phyloP scores from a whole-genome alignment of 768 basidiomycete species.

The Clitopilus hobsonii region DNA sequence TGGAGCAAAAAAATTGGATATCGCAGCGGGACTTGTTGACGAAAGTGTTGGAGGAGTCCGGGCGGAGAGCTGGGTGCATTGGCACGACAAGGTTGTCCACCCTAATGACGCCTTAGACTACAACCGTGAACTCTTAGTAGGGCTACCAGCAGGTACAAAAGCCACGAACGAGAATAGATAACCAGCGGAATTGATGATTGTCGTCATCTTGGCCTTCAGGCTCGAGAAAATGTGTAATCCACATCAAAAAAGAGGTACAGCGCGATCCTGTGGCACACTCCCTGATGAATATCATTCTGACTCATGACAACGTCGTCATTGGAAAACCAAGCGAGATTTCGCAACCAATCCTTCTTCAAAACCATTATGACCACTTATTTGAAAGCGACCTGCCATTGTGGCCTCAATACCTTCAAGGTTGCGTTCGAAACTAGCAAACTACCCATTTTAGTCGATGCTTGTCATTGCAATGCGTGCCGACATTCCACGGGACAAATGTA shows the following conservation, averaged over 20 bases:
- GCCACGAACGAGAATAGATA: background rate
- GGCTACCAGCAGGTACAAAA: background rate
- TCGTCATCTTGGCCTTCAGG: too few species aligned
- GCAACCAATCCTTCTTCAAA: background rate
- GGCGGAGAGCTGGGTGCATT: background rate
- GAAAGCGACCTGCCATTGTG: slow-evolving; percentile 14
- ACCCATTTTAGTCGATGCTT: slow-evolving; percentile 11
- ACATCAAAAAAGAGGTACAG: too few species aligned
- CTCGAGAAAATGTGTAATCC: too few species aligned
- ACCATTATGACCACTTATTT: slow-evolving; percentile 11
- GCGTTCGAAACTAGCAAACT: slow-evolving; percentile 10
- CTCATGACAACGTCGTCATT: too few species aligned
- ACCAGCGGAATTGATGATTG: background rate
- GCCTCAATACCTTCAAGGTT: slow-evolving; percentile 8
- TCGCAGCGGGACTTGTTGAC: background rate
- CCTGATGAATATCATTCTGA: background rate
- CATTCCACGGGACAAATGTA: slow-evolving; percentile 15
- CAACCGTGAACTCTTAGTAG: background rate
- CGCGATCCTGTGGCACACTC: too few species aligned
- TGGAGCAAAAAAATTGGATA: slow-evolving; percentile 2
- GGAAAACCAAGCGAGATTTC: background rate
- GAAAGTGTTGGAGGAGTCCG: background rate
- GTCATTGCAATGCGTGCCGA: slow-evolving; percentile 19
- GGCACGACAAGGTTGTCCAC: background rate
- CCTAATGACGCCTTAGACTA: background rate